phyloP scores from a whole-genome alignment of 2,329 filamentous ascomycete species.

The Ceratocystis destructans region DNA sequence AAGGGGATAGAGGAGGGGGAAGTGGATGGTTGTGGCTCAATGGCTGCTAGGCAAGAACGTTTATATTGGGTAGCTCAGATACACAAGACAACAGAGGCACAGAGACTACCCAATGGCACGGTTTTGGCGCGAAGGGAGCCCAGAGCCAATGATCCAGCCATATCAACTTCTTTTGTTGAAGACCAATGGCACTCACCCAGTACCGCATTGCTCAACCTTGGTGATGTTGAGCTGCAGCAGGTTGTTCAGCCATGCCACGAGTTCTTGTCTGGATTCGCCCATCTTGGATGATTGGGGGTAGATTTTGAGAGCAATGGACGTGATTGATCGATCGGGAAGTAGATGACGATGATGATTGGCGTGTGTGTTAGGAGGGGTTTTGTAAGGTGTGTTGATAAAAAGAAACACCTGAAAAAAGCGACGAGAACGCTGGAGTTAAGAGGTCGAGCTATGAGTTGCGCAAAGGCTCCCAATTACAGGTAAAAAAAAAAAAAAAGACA shows the following conservation, averaged over 20 bases:
- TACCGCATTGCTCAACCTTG: conserved; percentile 98
- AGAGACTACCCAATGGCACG: background rate
- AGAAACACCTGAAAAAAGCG: conserved; percentile 11
- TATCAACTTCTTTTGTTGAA: background rate
- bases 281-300: conserved; percentile 30
- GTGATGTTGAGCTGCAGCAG: conserved; percentile 95
- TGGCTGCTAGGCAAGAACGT: background rate
- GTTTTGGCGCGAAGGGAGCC: background rate
- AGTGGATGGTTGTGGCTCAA: background rate
- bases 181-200: conserved; percentile 51
- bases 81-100: background rate
- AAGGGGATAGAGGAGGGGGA: background rate
- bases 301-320: conserved; percentile 12
- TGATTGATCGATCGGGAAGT: background rate
- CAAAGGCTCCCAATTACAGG: background rate
- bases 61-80: background rate
- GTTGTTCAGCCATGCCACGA: conserved; percentile 93
- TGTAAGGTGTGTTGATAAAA: conserved; percentile 4
- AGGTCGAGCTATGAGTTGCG: conserved; percentile 13
- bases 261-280: conserved; percentile 74
- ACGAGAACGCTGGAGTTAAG: background rate
- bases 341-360: conserved; percentile 4
- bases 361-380: conserved; percentile 18
- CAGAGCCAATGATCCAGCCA: background rate
- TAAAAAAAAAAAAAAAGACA: background rate